These are phyloP conservation scores for Ogataea wickerhamii DNA, from an alignment of 805 yeast species.

Conservation along the genomic window DNA sequence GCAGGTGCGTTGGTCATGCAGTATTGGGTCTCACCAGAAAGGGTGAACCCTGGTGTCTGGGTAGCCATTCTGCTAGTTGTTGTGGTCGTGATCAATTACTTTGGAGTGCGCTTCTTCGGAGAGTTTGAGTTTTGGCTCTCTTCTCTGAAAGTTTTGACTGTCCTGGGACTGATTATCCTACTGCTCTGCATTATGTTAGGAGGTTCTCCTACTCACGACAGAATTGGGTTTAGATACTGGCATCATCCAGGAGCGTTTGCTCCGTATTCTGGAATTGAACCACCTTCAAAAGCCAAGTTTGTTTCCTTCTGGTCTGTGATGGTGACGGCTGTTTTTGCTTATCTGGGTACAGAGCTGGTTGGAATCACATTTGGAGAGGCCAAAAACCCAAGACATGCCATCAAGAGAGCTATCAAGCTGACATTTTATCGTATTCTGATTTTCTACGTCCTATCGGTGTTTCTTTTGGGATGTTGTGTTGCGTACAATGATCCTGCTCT, in stretches of 20 bases:
- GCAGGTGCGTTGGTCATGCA: slow-evolving; percentile 54
- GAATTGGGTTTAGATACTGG: slow-evolving; percentile 48
- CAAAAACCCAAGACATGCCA: slow-evolving; percentile 43
- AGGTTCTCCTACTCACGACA: slow-evolving; percentile 72
- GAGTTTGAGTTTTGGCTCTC: slow-evolving; percentile 57
- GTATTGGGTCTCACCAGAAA: slow-evolving; percentile 47
- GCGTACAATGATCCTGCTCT: slow-evolving; percentile 45
- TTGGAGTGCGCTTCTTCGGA: slow-evolving; percentile 49
- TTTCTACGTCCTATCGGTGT: slow-evolving; percentile 51
- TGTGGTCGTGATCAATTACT: slow-evolving; percentile 38
- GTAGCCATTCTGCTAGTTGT: slow-evolving; percentile 41
- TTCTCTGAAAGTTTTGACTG: slow-evolving; percentile 58
- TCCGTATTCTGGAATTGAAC: slow-evolving; percentile 42
- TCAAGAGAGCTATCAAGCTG: slow-evolving; percentile 51
- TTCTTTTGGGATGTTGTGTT: slow-evolving; percentile 56
- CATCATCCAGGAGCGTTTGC: slow-evolving; percentile 40
- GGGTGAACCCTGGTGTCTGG: slow-evolving; percentile 54
- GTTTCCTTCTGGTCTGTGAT: slow-evolving; percentile 52
- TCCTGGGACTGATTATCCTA: slow-evolving; percentile 62
- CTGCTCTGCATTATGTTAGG: slow-evolving; percentile 67
- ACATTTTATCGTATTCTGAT: slow-evolving; percentile 52
- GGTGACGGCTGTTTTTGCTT: slow-evolving; percentile 51
- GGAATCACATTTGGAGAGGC: slow-evolving; percentile 50
- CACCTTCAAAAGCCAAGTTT: slow-evolving; percentile 42
- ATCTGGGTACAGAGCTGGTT: slow-evolving; percentile 48